Evolutionary conservation across 2,329 filamentous ascomycete genomes (phyloP).

Genomic region (Claviceps humidiphila): DNA sequence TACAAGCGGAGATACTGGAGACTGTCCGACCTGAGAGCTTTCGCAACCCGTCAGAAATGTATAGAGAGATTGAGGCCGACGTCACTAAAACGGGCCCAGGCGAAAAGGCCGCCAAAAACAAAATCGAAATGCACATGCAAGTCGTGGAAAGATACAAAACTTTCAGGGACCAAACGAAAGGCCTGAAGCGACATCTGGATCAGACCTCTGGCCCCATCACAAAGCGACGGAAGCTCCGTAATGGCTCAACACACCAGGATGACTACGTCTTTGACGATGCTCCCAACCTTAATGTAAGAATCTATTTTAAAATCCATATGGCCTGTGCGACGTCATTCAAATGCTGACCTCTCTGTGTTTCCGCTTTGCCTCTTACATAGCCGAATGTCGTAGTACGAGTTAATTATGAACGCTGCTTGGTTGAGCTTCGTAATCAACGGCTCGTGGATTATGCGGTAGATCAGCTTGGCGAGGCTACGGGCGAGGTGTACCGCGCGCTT

Average conservation of each 20-base stretch:
- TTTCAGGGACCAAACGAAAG: conserved; percentile 38
- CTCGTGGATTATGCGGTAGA: conserved; percentile 62
- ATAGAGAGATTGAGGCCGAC: conserved; percentile 48
- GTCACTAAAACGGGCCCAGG: conserved; percentile 36
- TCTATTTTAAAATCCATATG: neutral
- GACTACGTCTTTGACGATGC: conserved; percentile 22
- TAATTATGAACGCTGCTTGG: conserved; percentile 74
- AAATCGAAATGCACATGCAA: conserved; percentile 45
- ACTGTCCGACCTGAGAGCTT: conserved; percentile 46
- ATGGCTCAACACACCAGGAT: conserved; percentile 24
- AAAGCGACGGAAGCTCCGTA: conserved; percentile 43
- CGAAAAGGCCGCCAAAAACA: conserved; percentile 44
- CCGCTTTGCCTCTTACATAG: conserved; percentile 26
- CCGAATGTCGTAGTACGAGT: conserved; percentile 61
- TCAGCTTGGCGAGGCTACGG: conserved; percentile 58
- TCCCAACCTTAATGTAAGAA: conserved; percentile 39
- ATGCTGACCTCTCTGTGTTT: neutral
- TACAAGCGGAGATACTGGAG: conserved; percentile 55
- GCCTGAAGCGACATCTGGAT: conserved; percentile 38
- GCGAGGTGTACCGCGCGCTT: conserved; percentile 63
- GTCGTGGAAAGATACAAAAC: conserved; percentile 40
- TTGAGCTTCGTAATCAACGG: conserved; percentile 67
- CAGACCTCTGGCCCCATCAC: conserved; percentile 23
- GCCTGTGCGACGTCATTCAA: neutral
- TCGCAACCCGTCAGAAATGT: conserved; percentile 46